A percentile compares a stretch with the other conserved stretches of the same genome.
These are phyloP conservation scores for Cruciata laevipes DNA, from an alignment of 257 asterid genomes.

Conservation along the genomic window DNA sequence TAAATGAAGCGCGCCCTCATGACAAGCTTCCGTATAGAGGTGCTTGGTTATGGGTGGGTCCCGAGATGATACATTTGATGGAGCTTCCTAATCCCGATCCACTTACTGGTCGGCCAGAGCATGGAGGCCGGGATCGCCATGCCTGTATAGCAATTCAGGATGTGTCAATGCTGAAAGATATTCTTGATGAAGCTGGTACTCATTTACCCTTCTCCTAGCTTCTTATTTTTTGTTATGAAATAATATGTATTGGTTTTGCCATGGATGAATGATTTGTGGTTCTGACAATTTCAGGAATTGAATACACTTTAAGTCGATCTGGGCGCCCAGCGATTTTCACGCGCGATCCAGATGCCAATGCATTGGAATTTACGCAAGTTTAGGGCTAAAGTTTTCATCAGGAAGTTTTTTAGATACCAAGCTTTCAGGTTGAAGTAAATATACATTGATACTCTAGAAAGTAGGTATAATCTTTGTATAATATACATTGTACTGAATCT, in stretches of 20 bases:
- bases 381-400: constrained; percentile 5
- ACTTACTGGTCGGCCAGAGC: constrained; percentile 73
- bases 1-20: constrained; percentile 90
- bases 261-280: background rate
- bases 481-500: background rate
- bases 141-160: constrained; percentile 76
- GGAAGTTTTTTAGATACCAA: background rate
- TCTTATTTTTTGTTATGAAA: background rate
- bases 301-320: constrained; percentile 79
- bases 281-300: constrained; percentile 45
- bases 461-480: background rate
- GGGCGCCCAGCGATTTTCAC: constrained; percentile 93
- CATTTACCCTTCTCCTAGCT: background rate
- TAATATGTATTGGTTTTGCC: background rate
- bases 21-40: constrained; percentile 92
- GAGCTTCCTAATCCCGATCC: constrained; percentile 99
- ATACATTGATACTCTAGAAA: background rate
- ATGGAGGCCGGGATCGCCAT: constrained; percentile 92
- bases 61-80: constrained; percentile 95
- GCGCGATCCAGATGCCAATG: constrained; percentile 89
- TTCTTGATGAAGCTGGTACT: constrained; percentile 73
- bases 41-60: constrained; percentile 96
- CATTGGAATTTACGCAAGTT: constrained; percentile 87
- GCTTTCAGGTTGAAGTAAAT: constrained; percentile 1
- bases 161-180: constrained; percentile 68